Evolutionary conservation across 495 filamentous ascomycete species (phyloP), one percentile per base, ranked within the genome.

Genomic region (Penicillium tannophilum): DNA sequence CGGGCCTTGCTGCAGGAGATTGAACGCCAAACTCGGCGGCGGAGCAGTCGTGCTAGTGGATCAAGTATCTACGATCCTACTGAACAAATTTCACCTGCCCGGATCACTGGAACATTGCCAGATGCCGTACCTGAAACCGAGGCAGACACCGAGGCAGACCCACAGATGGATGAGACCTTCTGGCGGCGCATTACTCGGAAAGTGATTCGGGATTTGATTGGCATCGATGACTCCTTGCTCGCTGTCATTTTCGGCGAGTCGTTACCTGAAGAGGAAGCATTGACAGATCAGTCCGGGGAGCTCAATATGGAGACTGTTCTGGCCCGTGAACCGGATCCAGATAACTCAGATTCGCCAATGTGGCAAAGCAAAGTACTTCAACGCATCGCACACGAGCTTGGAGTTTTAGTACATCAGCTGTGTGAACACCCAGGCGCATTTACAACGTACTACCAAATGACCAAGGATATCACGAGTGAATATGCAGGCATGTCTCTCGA

Each of bases 161-260:
- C 63, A 4, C 67, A 71, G 56, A 59, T 61, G 20, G 76, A 80
- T 28, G 88, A 91, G 61, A 86, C 88, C 0, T 81, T 95, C 56
- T 93, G 89, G 91, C 85, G 84, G 53, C 83, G 87, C 4, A 85
- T 97, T 45, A 96, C 93, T 4, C 84, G 90, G 51, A 88, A 88
- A 64, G 88, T 97, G 17, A 92, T 98, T 47, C 83, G 84, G 23
- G 92, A 96, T 69, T 73, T 98, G 43, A 88, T 98, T 68, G 92
- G 95, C 3, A 91, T 98, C 52, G 92, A 98, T 60, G 92, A 97
- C 58, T 80, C 82, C 36, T 74, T 93, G 31, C 83, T 98, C 6
- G 88, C 88, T 2, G 84, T 97, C 24, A 84, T 98, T 6, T 91
- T 97, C 57, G 94, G 94, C 3, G 94, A 97, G 73, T 78, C 83